Evolutionary conservation across 257 asterid genomes (phyloP).

Genomic region (Nyctanthes arbortristis): DNA sequence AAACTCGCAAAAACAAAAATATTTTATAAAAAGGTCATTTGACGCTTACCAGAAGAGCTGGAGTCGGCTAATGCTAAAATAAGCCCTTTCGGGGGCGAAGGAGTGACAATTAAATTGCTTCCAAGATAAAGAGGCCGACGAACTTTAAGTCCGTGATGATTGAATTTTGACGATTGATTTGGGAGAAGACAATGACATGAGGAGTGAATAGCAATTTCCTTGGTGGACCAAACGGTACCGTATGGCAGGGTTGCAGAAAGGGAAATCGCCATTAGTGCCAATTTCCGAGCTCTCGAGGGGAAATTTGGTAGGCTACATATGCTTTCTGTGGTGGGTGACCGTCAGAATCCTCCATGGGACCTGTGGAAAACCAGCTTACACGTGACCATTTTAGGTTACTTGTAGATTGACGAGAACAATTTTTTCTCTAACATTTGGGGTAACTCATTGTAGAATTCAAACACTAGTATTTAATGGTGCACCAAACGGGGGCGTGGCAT

Average conservation of each 20-base stretch:
- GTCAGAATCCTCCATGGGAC: neutral
- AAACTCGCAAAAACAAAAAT: neutral
- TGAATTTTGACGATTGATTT: slow-evolving; percentile 18
- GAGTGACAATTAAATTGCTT: slow-evolving; percentile 17
- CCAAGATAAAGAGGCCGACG: slow-evolving; percentile 8
- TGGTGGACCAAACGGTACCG: slow-evolving; percentile 30
- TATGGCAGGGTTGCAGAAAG: slow-evolving; percentile 35
- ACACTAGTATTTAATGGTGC: too few species aligned
- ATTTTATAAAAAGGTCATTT: neutral
- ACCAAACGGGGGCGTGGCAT: too few species aligned
- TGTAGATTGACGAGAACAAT: too few species aligned
- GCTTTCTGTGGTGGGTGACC: slow-evolving; percentile 12
- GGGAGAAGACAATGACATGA: slow-evolving; percentile 7
- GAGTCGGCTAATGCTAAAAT: slow-evolving; percentile 37
- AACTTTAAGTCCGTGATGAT: slow-evolving; percentile 16
- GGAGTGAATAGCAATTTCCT: neutral
- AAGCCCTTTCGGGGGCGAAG: slow-evolving; percentile 9
- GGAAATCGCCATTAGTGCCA: slow-evolving; percentile 50
- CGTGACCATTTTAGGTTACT: too few species aligned
- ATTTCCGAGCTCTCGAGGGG: neutral
- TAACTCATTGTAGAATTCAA: too few species aligned
- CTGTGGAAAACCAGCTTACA: slow-evolving; percentile 22
- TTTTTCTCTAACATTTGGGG: too few species aligned
- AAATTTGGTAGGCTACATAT: too few species aligned
- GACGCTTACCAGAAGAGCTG: slow-evolving; percentile 43